Evolutionary conservation across 768 basidiomycete species (phyloP).

Genomic region (Mycena galopus): DNA sequence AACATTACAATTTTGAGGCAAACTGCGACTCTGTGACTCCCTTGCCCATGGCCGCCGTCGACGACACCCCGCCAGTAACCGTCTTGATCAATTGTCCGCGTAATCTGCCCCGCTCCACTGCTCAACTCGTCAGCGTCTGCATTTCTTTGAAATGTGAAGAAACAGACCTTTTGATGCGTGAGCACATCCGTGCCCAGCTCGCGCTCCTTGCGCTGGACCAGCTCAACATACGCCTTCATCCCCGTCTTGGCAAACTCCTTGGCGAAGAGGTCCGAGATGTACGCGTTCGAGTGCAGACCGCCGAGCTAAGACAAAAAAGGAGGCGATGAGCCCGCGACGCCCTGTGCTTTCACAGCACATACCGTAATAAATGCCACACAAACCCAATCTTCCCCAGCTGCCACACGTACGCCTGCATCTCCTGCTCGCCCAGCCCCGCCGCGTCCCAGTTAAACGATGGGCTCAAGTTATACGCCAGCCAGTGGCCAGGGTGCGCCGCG

Average conservation of each 20-base stretch:
- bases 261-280: conserved; percentile 95
- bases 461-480: conserved; percentile 96
- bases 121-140: conserved; percentile 33
- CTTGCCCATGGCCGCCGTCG: conserved; percentile 99
- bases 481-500: conserved; percentile 85
- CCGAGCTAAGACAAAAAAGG: conserved; percentile 72
- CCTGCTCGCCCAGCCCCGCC: conserved; percentile 86
- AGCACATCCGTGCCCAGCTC: conserved; percentile 96
- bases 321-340: conserved; percentile 3
- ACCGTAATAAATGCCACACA: conserved; percentile 99
- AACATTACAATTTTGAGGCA: conserved; percentile 55
- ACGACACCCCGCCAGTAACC: conserved; percentile 96
- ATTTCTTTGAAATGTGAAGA: conserved; percentile 2
- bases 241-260: conserved; percentile 90
- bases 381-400: conserved; percentile 95
- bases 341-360: conserved; percentile 46
- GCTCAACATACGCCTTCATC: conserved; percentile 98
- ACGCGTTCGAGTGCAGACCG: conserved; percentile 97
- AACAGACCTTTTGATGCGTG: conserved; percentile 92
- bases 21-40: conserved; percentile 96
- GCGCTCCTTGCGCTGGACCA: conserved; percentile 92
- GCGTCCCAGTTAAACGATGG: conserved; percentile 97
- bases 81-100: conserved; percentile 94
- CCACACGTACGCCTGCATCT: conserved; percentile 94
- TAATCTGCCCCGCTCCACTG: conserved; percentile 98